Base-by-base conservation (phyloP, 306 rosid species). In the Fragaria nilgerrensis region DNA sequence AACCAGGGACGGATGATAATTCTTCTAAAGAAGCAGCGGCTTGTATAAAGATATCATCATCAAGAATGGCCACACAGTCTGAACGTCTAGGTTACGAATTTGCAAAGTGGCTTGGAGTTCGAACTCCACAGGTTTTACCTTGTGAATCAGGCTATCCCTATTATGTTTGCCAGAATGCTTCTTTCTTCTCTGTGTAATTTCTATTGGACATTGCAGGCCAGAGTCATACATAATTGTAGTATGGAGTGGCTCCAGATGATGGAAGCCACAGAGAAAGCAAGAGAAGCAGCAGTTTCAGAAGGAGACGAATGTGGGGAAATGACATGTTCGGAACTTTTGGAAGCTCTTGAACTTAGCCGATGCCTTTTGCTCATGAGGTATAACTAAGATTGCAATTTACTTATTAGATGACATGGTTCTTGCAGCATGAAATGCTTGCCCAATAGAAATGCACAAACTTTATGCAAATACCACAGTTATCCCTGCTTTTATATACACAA, bases 301-400 rank as follows among this genome's bases (percentile, higher is more conserved):
- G 89, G 90, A 76, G 97, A 95, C 79, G 97, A 92, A 83, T 80
- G 85, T 73, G 96, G 90, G 55, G 92, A 86, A 83, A 83, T 95
- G 89, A 92, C 97, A 3, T 95, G 97, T 82, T 85, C 85, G 36
- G 97, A 95, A 82, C 96, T 95, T 82, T 84, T 90, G 90, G 99
- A 95, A 87, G 99, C 99, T 74, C 99, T 95, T 78, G 99, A 95
- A 73, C 95, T 92, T 62, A 90, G 99, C 86, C 86, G 92, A 55
- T 95, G 99, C 84, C 88, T 95, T 80, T 81, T 88, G 70, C 79
- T 95, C 43, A 88, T 95, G 97, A 88, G 97, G 98, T 92, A 74
- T 72, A 65, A 68, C 69, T 62, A 49, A 71, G 55, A 50, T 50
- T 50, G 22, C 59, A 19, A 52, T 19, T 52, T 52, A 68, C 69